These are phyloP conservation scores for Neoascochyta sp. DNA, from an alignment of 2,329 filamentous ascomycete genomes.

Conservation along the genomic window DNA sequence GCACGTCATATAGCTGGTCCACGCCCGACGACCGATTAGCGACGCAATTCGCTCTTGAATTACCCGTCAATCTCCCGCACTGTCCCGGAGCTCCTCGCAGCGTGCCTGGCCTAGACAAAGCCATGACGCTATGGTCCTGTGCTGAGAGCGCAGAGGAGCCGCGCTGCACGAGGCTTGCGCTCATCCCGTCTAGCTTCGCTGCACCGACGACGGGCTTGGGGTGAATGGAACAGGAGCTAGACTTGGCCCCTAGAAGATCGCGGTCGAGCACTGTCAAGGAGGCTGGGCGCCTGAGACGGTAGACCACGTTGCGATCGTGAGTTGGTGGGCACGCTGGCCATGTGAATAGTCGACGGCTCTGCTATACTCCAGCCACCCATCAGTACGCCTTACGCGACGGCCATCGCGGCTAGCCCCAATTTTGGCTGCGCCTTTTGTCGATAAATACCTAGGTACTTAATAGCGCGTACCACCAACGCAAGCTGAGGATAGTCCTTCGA, in stretches of 20 bases:
- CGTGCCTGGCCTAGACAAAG: no score
- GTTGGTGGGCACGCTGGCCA: conserved; percentile 26
- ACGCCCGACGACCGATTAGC: no score
- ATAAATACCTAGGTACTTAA: conserved; percentile 59
- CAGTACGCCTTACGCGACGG: conserved; percentile 33
- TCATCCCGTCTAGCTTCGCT: no score
- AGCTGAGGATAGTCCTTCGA: conserved; percentile 47
- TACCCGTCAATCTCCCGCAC: no score
- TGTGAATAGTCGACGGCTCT: conserved; percentile 31
- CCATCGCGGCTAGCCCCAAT: conserved; percentile 33
- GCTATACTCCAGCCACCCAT: conserved; percentile 29
- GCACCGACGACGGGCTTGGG: no score
- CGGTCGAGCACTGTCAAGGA: conserved; percentile 2
- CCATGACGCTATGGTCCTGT: no score
- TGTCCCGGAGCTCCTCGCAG: no score
- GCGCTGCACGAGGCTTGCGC: no score
- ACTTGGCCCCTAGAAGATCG: conserved; percentile 5
- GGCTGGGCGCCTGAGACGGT: conserved; percentile 23
- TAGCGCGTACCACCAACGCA: conserved; percentile 55
- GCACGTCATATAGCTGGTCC: no score
- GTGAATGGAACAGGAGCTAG: conserved; percentile 14
- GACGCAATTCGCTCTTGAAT: no score
- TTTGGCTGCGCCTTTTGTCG: conserved; percentile 63
- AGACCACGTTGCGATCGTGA: conserved; percentile 19
- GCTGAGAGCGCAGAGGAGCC: no score